Evolutionary conservation across 2,329 filamentous ascomycete species (phyloP), one percentile per base, ranked within the genome.

Genomic region (Pochonia chlamydosporia): DNA sequence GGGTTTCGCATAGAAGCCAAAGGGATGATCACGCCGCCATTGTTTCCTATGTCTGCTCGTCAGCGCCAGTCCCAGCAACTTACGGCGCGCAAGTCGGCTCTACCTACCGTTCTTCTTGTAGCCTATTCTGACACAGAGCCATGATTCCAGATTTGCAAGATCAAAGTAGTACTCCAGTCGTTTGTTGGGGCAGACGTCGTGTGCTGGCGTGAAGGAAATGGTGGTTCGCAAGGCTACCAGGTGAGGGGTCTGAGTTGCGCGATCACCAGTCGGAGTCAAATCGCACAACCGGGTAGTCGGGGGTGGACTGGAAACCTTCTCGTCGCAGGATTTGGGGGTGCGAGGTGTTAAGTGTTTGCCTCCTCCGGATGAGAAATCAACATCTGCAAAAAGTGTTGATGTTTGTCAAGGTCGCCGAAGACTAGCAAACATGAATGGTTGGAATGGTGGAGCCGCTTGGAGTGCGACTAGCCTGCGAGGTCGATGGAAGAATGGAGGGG

Each of bases 21-120:
- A 99, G 0, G 95, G 95, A 62, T 99, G 93, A 59, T 99, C 92
- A 63, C 85, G 85, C 55, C 93, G 84, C 93, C 93, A 99, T 72
- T 96, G 89, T 72, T 96, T 97, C 54, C 91, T 96, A 58, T 24
- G 28, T 35, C 44, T 36, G 41, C 45, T 58, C 42, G 63, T 65
- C 50, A 52, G 52, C 26, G 48, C 44, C 13, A 10, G 31, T 18
- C 35, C 47, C n/a, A 25, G 25, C n/a, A n/a, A 40, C 18, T 35
- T 25, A 23, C 26, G 4, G 21, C 16, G 20, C 11, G 8, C 23
- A 28, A 11, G 28, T 14, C 40, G 7, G 4, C 41, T 37, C 26
- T 24, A 68, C 79, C 55, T 76, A 91, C 88, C 89, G 77, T 74
- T 96, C 90, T 69, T 95, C 90, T 55, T 89, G 85, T 33, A 96